Evolutionary conservation across 352 stramenopile species (phyloP).

Genomic region (Aphanomyces astaci): DNA sequence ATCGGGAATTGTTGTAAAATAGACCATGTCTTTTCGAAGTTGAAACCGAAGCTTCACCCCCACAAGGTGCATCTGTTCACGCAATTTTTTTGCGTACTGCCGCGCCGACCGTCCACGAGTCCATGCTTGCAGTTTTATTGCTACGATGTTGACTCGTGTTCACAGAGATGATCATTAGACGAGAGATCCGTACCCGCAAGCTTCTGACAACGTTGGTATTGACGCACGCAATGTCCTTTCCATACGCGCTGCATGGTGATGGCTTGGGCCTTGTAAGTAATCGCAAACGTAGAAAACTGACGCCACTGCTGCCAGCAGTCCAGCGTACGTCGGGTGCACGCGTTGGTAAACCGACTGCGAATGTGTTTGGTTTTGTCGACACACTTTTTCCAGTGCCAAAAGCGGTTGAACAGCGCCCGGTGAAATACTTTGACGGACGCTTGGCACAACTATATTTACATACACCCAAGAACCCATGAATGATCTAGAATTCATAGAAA

Average conservation of each 20-base stretch:
- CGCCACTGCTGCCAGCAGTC: neutral
- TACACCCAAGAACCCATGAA: too few relatives aligned
- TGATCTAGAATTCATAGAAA: too few relatives aligned
- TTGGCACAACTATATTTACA: conserved; percentile 18
- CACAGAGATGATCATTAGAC: neutral
- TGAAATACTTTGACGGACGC: conserved; percentile 20
- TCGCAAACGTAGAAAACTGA: neutral
- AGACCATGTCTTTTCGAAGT: conserved; percentile 12
- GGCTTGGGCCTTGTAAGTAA: neutral
- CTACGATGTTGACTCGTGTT: neutral
- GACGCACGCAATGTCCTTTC: neutral
- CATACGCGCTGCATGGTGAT: neutral
- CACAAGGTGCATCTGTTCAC: neutral
- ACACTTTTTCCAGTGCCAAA: neutral
- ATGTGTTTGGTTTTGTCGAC: conserved; percentile 3
- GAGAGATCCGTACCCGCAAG: neutral
- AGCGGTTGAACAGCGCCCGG: conserved; percentile 10
- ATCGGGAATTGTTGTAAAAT: too few relatives aligned
- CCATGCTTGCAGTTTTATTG: neutral
- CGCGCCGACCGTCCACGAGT: neutral
- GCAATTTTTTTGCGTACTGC: neutral
- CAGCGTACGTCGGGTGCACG: neutral
- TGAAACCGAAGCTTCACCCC: conserved; percentile 15
- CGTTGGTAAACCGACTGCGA: neutral
- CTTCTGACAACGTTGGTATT: neutral